Conservation (phyloP, 2,329 filamentous ascomycete genomes). For the Monosporascus sp. region DNA sequence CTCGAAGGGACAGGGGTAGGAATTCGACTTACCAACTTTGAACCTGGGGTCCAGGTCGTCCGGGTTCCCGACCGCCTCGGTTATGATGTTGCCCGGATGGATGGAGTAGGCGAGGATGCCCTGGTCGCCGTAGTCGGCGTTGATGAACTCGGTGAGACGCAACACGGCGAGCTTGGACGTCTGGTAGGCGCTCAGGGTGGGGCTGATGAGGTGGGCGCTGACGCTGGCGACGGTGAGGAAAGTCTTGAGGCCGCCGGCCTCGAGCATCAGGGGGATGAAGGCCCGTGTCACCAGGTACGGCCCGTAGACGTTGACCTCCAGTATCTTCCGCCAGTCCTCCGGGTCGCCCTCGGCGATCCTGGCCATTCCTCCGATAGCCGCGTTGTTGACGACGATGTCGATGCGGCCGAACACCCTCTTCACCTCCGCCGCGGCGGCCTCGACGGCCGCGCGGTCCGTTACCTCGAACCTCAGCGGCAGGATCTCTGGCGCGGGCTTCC, state of each 20-base stretch:
- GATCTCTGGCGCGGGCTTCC: conserved; percentile 23
- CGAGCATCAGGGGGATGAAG: conserved; percentile 37
- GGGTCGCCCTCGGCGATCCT: conserved; percentile 22
- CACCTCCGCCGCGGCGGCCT: conserved; percentile 23
- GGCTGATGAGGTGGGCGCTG: conserved; percentile 26
- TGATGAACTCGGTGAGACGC: conserved; percentile 40
- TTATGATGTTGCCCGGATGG: conserved; percentile 37
- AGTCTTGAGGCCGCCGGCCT: conserved; percentile 23
- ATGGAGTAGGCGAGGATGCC: conserved; percentile 36
- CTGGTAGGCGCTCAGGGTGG: conserved; percentile 35
- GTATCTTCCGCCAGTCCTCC: conserved; percentile 33
- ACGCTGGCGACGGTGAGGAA: conserved; percentile 39
- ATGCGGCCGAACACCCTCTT: conserved; percentile 26
- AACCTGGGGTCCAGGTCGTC: conserved; percentile 3
- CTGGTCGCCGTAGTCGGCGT: conserved; percentile 34
- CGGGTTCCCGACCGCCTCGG: conserved; percentile 22
- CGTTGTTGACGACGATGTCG: conserved; percentile 32
- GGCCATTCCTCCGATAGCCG: conserved; percentile 13
- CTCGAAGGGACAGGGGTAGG: not conserved
- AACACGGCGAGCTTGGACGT: conserved; percentile 39
- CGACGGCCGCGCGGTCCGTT: conserved; percentile 25
- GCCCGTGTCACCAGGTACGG: conserved; percentile 38
- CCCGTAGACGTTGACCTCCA: conserved; percentile 44
- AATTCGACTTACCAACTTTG: conserved; percentile 9
- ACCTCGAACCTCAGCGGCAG: conserved; percentile 30